Evolutionary conservation across 2,329 filamentous ascomycete species (phyloP), one percentile per base, ranked within the genome.

Genomic region (Paraconiothyrium sp.): DNA sequence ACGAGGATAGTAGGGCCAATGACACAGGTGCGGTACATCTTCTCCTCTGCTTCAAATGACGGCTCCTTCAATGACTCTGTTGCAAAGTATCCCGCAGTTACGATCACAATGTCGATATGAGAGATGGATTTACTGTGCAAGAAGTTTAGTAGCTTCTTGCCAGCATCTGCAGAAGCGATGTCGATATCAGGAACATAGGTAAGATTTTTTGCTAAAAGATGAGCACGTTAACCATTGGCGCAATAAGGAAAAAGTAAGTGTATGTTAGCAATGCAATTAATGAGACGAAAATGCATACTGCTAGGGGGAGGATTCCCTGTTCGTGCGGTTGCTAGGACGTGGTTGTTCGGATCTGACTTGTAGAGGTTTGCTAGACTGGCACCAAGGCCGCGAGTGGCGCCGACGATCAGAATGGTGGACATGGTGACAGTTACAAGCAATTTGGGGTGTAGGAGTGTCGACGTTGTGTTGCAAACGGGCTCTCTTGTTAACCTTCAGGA

Each of bases 11-110:
- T 86, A 1, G 89, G 88, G 0, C 86, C 88, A 54, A 91, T 84
- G 11, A 87, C 84, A 58, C 84, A 89, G 6, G 84, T 89, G 48
- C 87, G 90, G 75, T 92, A 92, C 88, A 92, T 92, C 64, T 83
- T 85, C 54, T 91, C 83, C 75, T 92, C 83, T 35, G 88, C 86
- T 32, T 87, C 85, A 84, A 88, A 92, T 63, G 88, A 84, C 0
- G 89, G 89, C 1, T 87, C 82, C 55, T 84, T 78, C 60, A 91
- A 87, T 63, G 87, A 84, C 69, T 92, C 90, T 2, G 86, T 88
- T 22, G 82, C 84, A 70, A 93, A 92, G 74, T 89, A 88, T 8
- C 90, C 90, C 0, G 90, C 90, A 2, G 87, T 88, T 67, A 92
- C 87, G 70, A 92, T 86, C 73, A 89, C 76, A 4, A 80, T 77